Conservation (phyloP, 2,329 filamentous ascomycete species). For the Leptographium wingfieldii region DNA sequence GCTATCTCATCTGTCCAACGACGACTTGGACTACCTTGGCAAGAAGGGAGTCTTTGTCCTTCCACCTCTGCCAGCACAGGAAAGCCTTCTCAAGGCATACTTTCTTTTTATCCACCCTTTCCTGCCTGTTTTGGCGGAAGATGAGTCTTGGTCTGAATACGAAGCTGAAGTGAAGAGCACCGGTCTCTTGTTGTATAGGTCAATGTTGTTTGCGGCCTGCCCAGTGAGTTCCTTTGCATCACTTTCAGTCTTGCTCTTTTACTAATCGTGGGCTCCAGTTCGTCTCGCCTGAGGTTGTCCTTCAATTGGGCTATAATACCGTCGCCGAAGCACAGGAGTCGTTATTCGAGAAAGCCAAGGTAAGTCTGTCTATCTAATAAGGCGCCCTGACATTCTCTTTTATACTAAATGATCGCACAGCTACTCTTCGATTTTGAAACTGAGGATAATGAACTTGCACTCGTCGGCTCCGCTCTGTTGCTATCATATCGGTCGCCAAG, state of each 20-base stretch:
- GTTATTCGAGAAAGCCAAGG: not conserved
- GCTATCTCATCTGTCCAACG: not conserved
- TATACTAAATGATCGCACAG: not conserved
- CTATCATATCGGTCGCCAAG: not conserved
- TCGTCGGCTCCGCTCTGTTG: not conserved
- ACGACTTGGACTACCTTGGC: not conserved
- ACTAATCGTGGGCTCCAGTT: not conserved
- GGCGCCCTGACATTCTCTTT: not conserved
- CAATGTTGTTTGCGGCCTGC: not conserved
- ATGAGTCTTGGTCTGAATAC: not conserved
- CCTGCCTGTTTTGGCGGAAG: not conserved
- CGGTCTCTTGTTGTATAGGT: not conserved
- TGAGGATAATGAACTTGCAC: not conserved
- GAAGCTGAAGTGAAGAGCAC: not conserved
- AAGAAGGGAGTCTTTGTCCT: not conserved
- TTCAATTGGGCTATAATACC: not conserved
- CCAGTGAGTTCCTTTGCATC: not conserved
- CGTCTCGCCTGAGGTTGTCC: not conserved
- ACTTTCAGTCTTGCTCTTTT: not conserved
- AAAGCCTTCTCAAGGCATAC: not conserved
- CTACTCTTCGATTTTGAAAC: not conserved
- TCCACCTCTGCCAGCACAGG: not conserved
- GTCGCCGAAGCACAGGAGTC: conserved; percentile 1
- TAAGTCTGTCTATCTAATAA: not conserved
- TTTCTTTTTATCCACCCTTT: conserved; percentile 1